These are phyloP conservation scores for Butyriboletus loyo DNA, from an alignment of 768 basidiomycete species.

Conservation along the genomic window DNA sequence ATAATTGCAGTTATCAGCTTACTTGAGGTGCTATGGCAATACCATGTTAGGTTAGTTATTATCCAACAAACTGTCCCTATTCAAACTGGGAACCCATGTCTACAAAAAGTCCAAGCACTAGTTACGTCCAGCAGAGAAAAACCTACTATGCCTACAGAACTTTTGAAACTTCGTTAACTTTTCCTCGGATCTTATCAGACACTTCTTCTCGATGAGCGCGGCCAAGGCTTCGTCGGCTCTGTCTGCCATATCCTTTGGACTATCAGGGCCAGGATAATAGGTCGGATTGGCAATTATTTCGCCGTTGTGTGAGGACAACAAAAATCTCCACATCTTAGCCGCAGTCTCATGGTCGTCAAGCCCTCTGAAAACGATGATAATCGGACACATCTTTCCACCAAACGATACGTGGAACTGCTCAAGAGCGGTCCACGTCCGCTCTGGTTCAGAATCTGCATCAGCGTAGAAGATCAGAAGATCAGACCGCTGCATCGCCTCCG, in stretches of 20 bases:
- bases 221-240: constrained; percentile 17
- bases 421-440: constrained; percentile 13
- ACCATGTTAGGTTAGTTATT: too few relatives aligned
- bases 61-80: not conserved
- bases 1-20: too few relatives aligned
- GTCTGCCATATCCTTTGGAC: constrained; percentile 12
- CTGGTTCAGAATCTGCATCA: constrained; percentile 6
- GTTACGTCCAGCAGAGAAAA: constrained; percentile 11
- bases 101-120: constrained; percentile 3
- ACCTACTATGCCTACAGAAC: constrained; percentile 15
- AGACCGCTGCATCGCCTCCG: constrained; percentile 5
- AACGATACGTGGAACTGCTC: constrained; percentile 15
- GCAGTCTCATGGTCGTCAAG: constrained; percentile 15
- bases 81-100: too few relatives aligned
- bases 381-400: constrained; percentile 19
- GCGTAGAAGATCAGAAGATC: constrained; percentile 26
- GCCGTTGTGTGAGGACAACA: constrained; percentile 10
- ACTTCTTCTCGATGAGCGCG: constrained; percentile 20
- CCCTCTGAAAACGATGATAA: constrained; percentile 23
- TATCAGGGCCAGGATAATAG: constrained; percentile 15
- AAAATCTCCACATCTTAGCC: constrained; percentile 9
- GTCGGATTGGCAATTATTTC: constrained; percentile 19
- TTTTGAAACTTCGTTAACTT: constrained; percentile 21
- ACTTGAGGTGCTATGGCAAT: too few relatives aligned
- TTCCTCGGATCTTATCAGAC: constrained; percentile 14